Evolutionary conservation across 306 rosid species (phyloP), one percentile per base, ranked within the genome.

Genomic region (Cicer chorassanicum): DNA sequence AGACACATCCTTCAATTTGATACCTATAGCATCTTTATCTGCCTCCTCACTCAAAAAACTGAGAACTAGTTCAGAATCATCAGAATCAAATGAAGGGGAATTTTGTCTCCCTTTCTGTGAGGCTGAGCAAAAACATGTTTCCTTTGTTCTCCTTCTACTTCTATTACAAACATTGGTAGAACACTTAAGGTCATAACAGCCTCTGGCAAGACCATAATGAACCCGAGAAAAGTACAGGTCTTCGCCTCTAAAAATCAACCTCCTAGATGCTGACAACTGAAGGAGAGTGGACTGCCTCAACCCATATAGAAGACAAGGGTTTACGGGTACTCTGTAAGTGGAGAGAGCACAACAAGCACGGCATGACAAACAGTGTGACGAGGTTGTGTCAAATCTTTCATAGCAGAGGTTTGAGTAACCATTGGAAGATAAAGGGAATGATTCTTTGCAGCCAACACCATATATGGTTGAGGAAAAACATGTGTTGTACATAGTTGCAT

Each of bases 221-320:
- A 81, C 57, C 80, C 83, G 73, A 29, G 81, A 56, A 83, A 63
- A 48, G 75, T 55, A 86, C 64, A 78, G 74, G 56, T 88, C 86
- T 39, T 84, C 67, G 18, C 83, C 72, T 39, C 87, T 82, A 82
- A 90, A 82, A 72, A 85, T 72, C 84, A 95, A 71, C 86, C 91
- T 90, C 82, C 92, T 90, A 78, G 84, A 85, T 69, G 86, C 84
- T 24, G 96, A 80, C 85, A 88, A 77, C 43, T 85, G 97, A 82
- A 94, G 90, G 79, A 94, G 66, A 45, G 89, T 43, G 53, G 92
- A 92, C 68, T 95, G 99, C 87, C 93, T 90, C 82, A 88, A 78
- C 49, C 98, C 99, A 84, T 66, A 85, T 9, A 87, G 68, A 80
- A 76, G 76, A 72, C 78, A 72, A 72, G 89, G 68, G 75, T 65